Conservation (phyloP, 164 flowering plant species). For the Berberis thunbergii region DNA sequence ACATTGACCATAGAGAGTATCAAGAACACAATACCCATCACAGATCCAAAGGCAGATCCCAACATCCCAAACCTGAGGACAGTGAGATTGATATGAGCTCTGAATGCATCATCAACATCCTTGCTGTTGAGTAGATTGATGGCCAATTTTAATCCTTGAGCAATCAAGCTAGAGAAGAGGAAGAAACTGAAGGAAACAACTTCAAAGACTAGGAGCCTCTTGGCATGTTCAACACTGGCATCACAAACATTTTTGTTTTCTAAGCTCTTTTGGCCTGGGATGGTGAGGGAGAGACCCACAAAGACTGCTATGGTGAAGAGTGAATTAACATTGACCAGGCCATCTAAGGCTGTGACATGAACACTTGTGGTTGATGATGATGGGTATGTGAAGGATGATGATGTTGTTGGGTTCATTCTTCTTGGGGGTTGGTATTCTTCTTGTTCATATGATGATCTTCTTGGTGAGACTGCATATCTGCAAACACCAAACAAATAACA, state of each 20-base stretch:
- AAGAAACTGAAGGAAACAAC: constrained; percentile 34
- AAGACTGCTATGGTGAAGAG: constrained; percentile 63
- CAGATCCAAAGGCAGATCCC: constrained; percentile 9
- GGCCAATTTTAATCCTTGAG: constrained; percentile 28
- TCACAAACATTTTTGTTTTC: constrained; percentile 19
- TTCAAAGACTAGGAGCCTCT: constrained; percentile 31
- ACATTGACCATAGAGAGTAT: constrained; percentile 30
- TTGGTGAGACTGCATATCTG: too few species aligned
- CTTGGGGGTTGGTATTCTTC: too few species aligned
- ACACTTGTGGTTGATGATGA: constrained; percentile 44
- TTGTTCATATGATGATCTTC: too few species aligned
- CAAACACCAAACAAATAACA: too few species aligned
- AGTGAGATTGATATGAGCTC: constrained; percentile 22
- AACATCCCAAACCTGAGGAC: constrained; percentile 26
- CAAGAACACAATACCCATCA: constrained; percentile 29
- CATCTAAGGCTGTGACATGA: constrained; percentile 58
- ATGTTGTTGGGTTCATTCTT: too few species aligned
- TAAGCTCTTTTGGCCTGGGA: constrained; percentile 36
- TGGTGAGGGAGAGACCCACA: constrained; percentile 46
- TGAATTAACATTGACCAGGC: constrained; percentile 61
- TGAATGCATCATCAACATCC: constrained; percentile 18
- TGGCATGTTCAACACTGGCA: constrained; percentile 26
- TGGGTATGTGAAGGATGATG: too few species aligned
- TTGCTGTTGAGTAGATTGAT: constrained; percentile 32
- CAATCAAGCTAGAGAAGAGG: constrained; percentile 29